Percentiles rank a stretch among this genome's conserved stretches.
Evolutionary conservation across 768 basidiomycete genomes (phyloP).

Genomic region (Cyclocybe cylindracea): DNA sequence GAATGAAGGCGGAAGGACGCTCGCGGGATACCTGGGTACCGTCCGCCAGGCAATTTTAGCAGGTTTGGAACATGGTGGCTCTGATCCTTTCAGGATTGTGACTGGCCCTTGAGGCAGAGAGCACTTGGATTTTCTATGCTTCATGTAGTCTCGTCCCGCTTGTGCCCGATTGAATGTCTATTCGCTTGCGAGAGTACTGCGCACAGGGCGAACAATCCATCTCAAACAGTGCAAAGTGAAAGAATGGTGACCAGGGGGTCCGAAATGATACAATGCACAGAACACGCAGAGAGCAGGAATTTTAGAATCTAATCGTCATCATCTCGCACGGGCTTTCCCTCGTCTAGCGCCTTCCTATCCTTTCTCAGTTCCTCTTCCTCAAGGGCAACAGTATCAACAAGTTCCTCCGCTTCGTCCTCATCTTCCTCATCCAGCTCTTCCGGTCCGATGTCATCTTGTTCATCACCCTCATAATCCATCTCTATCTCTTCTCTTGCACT

Average conservation of each 20-base stretch:
- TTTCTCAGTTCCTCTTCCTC: constrained; percentile 43
- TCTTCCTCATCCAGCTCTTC: constrained; percentile 36
- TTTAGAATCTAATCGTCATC: constrained; percentile 5
- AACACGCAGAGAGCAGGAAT: not conserved
- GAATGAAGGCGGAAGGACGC: constrained; percentile 53
- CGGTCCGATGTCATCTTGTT: constrained; percentile 37
- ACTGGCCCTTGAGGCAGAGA: not conserved
- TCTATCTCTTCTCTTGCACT: not conserved
- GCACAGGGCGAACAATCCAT: too few relatives aligned
- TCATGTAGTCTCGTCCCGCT: not conserved
- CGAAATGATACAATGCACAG: too few relatives aligned
- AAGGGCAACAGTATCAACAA: constrained; percentile 41
- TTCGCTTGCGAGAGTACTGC: not conserved
- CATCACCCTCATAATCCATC: constrained; percentile 34
- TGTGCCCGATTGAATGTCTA: not conserved
- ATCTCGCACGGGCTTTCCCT: constrained; percentile 5
- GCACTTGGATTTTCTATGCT: not conserved
- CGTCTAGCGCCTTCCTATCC: constrained; percentile 41
- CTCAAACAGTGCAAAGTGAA: too few relatives aligned
- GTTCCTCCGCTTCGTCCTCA: constrained; percentile 39
- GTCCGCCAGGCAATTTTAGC: constrained; percentile 73
- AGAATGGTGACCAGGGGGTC: too few relatives aligned
- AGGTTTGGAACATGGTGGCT: constrained; percentile 72
- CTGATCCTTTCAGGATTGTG: constrained; percentile 68
- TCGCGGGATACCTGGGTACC: constrained; percentile 74